Conservation (phyloP, 164 flowering plant species). For the Buxus sempervirens region DNA sequence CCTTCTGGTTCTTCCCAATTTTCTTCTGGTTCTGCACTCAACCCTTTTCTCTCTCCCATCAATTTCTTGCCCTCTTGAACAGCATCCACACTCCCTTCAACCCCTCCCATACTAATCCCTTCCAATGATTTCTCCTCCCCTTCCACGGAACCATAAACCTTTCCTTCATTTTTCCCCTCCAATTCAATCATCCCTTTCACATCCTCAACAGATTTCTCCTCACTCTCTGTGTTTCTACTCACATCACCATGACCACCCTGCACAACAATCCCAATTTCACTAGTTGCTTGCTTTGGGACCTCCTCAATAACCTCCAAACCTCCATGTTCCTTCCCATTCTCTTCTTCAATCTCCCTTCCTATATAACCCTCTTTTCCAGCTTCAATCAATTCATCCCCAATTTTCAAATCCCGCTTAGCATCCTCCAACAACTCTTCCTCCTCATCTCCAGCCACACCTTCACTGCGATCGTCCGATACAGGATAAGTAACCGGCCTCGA, state of each 20-base stretch:
- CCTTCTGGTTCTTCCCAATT: not conserved
- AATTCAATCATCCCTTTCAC: not conserved
- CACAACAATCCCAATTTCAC: not conserved
- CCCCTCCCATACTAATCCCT: not conserved
- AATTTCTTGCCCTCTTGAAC: not conserved
- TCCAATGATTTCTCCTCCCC: not conserved
- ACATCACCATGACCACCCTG: not conserved
- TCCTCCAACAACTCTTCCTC: not conserved
- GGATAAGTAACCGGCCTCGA: constrained; percentile 25
- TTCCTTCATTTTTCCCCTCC: not conserved
- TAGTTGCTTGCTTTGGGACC: not conserved
- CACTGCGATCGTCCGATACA: constrained; percentile 10
- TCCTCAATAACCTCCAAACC: not conserved
- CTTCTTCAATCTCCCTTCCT: constrained; percentile 3
- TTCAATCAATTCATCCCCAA: constrained; percentile 8
- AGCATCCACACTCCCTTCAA: not conserved
- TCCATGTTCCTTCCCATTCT: not conserved
- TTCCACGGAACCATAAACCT: not conserved
- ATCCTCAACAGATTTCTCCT: not conserved
- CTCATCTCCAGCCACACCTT: constrained; percentile 1
- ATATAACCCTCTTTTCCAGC: not conserved
- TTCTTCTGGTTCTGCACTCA: constrained; percentile 1
- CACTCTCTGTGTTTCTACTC: not conserved
- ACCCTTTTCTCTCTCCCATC: not conserved
- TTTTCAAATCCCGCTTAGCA: constrained; percentile 1